Conservation (phyloP, 371 early-diverging fungal species). For the Syncephalastrum monosporum region DNA sequence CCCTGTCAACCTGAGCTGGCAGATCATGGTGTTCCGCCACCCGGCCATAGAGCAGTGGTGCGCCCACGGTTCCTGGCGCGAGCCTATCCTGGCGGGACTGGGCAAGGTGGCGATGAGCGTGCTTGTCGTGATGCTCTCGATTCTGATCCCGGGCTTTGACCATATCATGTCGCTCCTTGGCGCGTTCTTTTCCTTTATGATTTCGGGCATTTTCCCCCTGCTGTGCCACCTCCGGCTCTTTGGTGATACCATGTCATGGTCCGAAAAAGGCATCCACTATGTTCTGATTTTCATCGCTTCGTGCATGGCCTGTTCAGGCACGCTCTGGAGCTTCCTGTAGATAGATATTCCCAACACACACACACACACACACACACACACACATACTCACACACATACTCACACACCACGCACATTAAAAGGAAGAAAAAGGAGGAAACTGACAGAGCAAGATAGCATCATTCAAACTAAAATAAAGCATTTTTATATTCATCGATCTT, state of each 20-base stretch:
- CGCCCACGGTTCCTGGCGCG: conserved; percentile 24
- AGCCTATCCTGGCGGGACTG: conserved; percentile 16
- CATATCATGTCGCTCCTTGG: conserved; percentile 65
- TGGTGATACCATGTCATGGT: conserved; percentile 16
- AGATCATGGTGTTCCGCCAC: conserved; percentile 34
- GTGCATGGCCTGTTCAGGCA: conserved; percentile 31
- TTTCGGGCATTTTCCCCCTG: conserved; percentile 11
- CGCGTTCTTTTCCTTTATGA: conserved; percentile 42
- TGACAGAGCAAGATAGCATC: conserved; percentile 1
- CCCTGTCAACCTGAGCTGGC: conserved; percentile 61
- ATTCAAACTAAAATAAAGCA: neutral
- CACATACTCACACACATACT: too few species aligned
- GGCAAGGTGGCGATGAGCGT: conserved; percentile 28
- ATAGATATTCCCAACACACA: neutral
- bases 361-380: too few species aligned
- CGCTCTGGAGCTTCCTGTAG: conserved; percentile 36
- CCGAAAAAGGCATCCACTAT: conserved; percentile 15
- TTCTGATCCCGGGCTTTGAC: conserved; percentile 60
- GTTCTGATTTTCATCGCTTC: conserved; percentile 22
- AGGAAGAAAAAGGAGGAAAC: neutral
- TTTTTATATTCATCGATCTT: conserved; percentile 24
- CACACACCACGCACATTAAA: too few species aligned
- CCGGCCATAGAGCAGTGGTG: conserved; percentile 21
- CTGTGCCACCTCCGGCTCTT: conserved; percentile 50
- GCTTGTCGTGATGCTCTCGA: conserved; percentile 48